Evolutionary conservation across 2,329 filamentous ascomycete genomes (phyloP).

Genomic region (Tolypocladium pustulatum): DNA sequence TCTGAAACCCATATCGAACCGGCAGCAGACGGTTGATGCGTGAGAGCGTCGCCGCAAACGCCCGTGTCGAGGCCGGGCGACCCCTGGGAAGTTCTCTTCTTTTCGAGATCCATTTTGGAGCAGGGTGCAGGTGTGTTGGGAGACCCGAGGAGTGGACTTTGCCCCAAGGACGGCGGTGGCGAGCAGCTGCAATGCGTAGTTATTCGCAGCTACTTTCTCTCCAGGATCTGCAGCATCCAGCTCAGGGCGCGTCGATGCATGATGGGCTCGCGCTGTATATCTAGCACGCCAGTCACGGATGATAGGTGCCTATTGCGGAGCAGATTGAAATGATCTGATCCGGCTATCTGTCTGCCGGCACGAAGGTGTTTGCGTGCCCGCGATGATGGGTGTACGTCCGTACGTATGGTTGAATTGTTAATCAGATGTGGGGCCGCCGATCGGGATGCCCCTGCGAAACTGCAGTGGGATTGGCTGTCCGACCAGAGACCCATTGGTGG

Average conservation of each 20-base stretch:
- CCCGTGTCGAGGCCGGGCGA: neutral
- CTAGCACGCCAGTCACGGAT: neutral
- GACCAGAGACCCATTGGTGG: neutral
- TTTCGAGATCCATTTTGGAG: neutral
- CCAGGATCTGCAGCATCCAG: neutral
- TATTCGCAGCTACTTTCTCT: too few relatives aligned
- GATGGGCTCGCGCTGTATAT: neutral
- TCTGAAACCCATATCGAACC: constrained; percentile 11
- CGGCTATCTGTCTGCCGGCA: neutral
- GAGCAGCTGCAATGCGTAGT: neutral
- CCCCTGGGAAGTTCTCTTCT: neutral
- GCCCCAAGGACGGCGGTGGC: neutral
- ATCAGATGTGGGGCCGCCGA: neutral
- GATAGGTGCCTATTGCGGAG: neutral
- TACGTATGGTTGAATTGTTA: neutral
- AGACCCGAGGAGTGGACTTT: neutral
- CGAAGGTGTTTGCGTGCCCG: neutral
- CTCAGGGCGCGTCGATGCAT: neutral
- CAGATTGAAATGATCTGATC: neutral
- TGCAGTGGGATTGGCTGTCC: neutral
- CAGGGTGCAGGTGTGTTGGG: neutral
- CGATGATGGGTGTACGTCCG: neutral
- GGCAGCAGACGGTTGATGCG: neutral
- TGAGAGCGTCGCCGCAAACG: neutral
- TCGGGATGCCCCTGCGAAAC: neutral